phyloP scores from a whole-genome alignment of 345 rosid genomes.

The Eucalyptus viminalis region DNA sequence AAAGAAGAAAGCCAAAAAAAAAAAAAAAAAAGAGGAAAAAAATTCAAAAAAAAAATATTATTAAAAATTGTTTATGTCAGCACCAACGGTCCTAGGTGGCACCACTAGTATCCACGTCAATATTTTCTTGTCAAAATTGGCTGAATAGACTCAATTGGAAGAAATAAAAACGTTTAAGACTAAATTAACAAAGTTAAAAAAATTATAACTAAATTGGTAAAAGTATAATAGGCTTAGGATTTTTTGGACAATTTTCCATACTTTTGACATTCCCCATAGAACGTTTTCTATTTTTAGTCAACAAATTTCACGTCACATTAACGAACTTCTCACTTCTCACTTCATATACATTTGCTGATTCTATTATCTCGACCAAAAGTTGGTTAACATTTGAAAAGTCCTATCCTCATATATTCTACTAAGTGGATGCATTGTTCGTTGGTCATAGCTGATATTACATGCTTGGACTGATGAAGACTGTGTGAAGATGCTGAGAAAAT shows the following conservation, averaged over 20 bases:
- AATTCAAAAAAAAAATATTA: too few species aligned
- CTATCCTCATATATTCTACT: neutral
- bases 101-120: too few species aligned
- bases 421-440: neutral
- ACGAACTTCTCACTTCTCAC: neutral
- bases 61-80: too few species aligned
- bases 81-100: too few species aligned
- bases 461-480: slow-evolving; percentile 24
- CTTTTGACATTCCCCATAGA: neutral
- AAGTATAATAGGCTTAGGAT: too few species aligned
- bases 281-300: neutral
- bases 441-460: slow-evolving; percentile 16
- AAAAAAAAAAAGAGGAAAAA: too few species aligned
- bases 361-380: neutral
- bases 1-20: too few species aligned
- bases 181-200: too few species aligned
- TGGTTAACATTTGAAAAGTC: neutral
- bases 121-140: too few species aligned
- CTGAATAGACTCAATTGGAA: too few species aligned
- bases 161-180: too few species aligned
- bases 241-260: neutral
- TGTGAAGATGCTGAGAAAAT: slow-evolving; percentile 14
- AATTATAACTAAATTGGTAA: too few species aligned
- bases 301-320: neutral
- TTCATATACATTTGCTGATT: neutral